Evolutionary conservation across 2,329 filamentous ascomycete species (phyloP), one percentile per base, ranked within the genome.

Genomic region (Epichloe hybrida): DNA sequence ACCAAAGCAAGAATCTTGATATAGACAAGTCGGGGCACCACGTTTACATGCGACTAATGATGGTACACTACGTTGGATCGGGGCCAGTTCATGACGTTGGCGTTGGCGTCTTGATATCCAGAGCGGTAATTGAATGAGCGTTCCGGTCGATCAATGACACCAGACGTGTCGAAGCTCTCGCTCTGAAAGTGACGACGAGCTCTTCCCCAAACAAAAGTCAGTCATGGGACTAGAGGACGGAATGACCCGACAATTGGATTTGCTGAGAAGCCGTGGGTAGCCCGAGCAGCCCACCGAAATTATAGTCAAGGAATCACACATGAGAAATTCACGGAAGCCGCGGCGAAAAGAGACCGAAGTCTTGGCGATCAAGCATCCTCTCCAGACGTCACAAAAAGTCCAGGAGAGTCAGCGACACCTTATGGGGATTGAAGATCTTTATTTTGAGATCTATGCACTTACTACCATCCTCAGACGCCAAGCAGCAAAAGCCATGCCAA

Each of bases 301-400:
- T 43, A 39, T 17, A 43, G 38, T 48, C 11, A 38, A 46, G 12
- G 13, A 20, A 17, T 50, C 36, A 40, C 41, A 31, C 9, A 40
- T 27, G 3, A 37, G 15, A 47, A 7, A 20, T 21, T 48, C 42
- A 40, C 12, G 12, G 17, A 20, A 35, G 31, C 13, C 13, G 6
- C n/a, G 9, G 7, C 4, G 13, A 7, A 41, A 35, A 37, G 47
- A 50, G 52, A 49, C 46, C 46, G 20, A 48, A 47, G 48, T 55
- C 50, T 55, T 95, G 88, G 88, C 88, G 81, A 89, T 95, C 88
- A 88, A 95, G 88, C 88, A 66, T 93, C 81, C 79, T 87, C 83
- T 73, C 75, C 73, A 63, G 68, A 69, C 46, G 17, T 34, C 8
- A 62, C 17, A 17, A 63, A 51, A 60, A 17, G 64, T 66, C 66